Conservation (phyloP, 179 eudicot genomes). For the Camellia oleifera region DNA sequence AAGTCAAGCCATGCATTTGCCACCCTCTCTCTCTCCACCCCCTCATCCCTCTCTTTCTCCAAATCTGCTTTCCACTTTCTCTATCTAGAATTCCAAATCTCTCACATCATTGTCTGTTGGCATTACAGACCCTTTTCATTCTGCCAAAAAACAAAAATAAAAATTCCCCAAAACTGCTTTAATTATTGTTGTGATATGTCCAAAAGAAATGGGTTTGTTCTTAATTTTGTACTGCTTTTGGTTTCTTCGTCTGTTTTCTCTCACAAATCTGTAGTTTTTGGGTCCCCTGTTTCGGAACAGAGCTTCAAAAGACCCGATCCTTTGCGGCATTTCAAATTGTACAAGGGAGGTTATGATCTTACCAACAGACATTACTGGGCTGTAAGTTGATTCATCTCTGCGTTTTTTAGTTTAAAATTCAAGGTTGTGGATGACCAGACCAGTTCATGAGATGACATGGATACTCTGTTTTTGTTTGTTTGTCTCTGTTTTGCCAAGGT, state of each 20-base stretch:
- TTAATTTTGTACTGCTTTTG: conserved; percentile 29
- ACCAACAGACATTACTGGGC: conserved; percentile 78
- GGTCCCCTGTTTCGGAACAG: conserved; percentile 25
- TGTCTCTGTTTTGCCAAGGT: not conserved
- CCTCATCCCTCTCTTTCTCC: conserved; percentile 2
- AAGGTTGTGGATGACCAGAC: conserved; percentile 32
- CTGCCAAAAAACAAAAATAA: not conserved
- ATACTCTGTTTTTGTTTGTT: not conserved
- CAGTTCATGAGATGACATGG: not conserved
- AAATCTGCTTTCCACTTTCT: conserved; percentile 7
- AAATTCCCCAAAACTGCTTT: not conserved
- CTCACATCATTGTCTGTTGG: not conserved
- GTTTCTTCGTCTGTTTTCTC: conserved; percentile 32
- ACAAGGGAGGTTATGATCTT: conserved; percentile 52
- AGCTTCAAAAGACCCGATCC: conserved; percentile 51
- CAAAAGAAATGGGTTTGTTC: conserved; percentile 8
- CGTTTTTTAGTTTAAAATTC: conserved; percentile 3
- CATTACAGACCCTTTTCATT: conserved; percentile 7
- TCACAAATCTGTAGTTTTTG: conserved; percentile 16
- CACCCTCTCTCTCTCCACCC: conserved; percentile 1
- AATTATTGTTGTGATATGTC: conserved; percentile 25
- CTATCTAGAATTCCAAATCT: not conserved
- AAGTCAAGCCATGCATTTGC: conserved; percentile 34
- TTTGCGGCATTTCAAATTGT: conserved; percentile 35
- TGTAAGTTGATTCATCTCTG: conserved; percentile 38